These are phyloP conservation scores for Aspergillus sp. DNA, from an alignment of 2,329 filamentous ascomycete species.

Conservation along the genomic window DNA sequence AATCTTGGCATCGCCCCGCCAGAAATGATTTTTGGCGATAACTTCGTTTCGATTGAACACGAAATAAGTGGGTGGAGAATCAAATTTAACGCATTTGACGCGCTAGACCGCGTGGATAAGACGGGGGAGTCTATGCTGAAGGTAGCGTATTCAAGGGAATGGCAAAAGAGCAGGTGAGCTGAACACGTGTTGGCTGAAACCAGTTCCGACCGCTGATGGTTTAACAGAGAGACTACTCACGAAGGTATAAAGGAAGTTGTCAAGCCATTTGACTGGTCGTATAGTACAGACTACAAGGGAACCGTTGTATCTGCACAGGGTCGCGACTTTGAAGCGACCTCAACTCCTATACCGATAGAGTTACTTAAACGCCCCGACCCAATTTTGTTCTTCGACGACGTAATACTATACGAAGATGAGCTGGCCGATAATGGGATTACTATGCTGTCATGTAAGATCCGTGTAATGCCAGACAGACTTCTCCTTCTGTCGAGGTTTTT, in stretches of 20 bases:
- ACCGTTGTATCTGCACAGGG: slow-evolving; percentile 50
- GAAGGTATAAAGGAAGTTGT: slow-evolving; percentile 89
- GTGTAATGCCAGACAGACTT: slow-evolving; percentile 88
- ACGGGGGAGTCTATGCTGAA: slow-evolving; percentile 87
- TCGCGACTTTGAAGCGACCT: slow-evolving; percentile 44
- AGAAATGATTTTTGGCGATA: slow-evolving; percentile 99
- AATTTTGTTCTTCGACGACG: slow-evolving; percentile 94
- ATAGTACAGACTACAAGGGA: slow-evolving; percentile 83
- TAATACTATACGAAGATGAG: slow-evolving; percentile 95
- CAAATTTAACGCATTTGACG: slow-evolving; percentile 80
- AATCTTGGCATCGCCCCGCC: slow-evolving; percentile 82
- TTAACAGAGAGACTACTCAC: slow-evolving; percentile 69
- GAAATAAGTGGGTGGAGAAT: slow-evolving; percentile 73
- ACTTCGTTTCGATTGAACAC: slow-evolving; percentile 75
- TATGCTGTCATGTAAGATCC: slow-evolving; percentile 82
- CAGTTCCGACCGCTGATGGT: slow-evolving; percentile 38
- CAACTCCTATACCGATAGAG: slow-evolving; percentile 74
- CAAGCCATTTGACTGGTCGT: slow-evolving; percentile 97
- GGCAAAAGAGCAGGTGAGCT: slow-evolving; percentile 66
- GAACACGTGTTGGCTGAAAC: background rate
- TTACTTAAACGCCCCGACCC: slow-evolving; percentile 86
- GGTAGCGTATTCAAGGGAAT: slow-evolving; percentile 88
- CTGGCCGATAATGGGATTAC: slow-evolving; percentile 96
- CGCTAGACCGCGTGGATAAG: slow-evolving; percentile 90
- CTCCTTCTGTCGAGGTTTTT: slow-evolving; percentile 84